A percentile compares a stretch with the other conserved stretches of the same genome.
phyloP scores from a whole-genome alignment of 2,329 filamentous ascomycete genomes.

The Colletotrichum chlorophyti region DNA sequence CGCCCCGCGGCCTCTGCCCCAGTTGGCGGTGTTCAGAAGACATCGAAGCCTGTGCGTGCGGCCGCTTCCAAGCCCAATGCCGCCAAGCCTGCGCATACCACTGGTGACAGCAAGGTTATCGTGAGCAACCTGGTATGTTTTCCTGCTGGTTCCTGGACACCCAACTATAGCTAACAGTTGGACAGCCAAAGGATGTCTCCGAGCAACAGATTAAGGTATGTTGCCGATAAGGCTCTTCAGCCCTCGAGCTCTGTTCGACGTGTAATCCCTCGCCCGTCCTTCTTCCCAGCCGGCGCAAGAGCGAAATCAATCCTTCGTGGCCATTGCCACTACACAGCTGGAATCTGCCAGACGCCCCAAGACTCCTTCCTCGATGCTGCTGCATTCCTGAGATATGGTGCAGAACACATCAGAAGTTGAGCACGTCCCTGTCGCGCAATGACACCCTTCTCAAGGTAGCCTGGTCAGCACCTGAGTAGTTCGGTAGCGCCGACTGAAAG shows the following conservation, averaged over 20 bases:
- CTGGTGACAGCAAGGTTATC: slow-evolving; percentile 92
- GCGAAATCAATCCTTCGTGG: slow-evolving; percentile 23
- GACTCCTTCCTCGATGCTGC: slow-evolving; percentile 40
- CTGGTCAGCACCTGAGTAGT: slow-evolving; percentile 58
- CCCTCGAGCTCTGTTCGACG: slow-evolving; percentile 77
- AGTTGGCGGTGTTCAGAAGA: slow-evolving; percentile 87
- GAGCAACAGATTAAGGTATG: slow-evolving; percentile 99
- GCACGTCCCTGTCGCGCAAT: slow-evolving; percentile 60
- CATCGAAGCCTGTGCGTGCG: slow-evolving; percentile 66
- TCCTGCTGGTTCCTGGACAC: background rate
- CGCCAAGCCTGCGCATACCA: slow-evolving; percentile 65
- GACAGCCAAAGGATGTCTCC: slow-evolving; percentile 91
- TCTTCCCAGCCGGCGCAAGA: slow-evolving; percentile 38
- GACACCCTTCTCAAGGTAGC: slow-evolving; percentile 50
- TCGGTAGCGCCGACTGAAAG: slow-evolving; percentile 32
- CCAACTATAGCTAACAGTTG: slow-evolving; percentile 51
- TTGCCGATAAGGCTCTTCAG: slow-evolving; percentile 81
- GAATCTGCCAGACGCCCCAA: slow-evolving; percentile 22
- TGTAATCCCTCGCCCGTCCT: slow-evolving; percentile 47
- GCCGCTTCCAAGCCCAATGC: slow-evolving; percentile 66
- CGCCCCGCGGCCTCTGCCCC: slow-evolving; percentile 69
- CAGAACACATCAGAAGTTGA: slow-evolving; percentile 59
- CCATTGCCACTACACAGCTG: slow-evolving; percentile 22
- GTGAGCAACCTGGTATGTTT: slow-evolving; percentile 93
- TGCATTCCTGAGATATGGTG: slow-evolving; percentile 40